Evolutionary conservation across 2,329 filamentous ascomycete species (phyloP).

Genomic region (Thermochaetoides dissita): DNA sequence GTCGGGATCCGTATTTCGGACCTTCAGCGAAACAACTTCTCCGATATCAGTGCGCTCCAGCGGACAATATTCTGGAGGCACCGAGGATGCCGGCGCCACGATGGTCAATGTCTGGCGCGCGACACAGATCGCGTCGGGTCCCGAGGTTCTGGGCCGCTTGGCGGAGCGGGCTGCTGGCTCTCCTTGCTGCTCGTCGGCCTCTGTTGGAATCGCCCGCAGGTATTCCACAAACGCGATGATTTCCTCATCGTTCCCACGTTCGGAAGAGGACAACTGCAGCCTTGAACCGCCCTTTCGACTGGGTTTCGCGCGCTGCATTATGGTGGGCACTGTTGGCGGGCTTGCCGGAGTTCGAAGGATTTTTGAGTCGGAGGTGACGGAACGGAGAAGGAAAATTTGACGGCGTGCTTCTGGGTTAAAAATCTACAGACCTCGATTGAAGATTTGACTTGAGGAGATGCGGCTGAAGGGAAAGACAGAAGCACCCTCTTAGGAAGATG

Average conservation of each 20-base stretch:
- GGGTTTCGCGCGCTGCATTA: constrained; percentile 4
- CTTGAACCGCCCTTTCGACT: background rate
- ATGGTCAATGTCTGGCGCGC: constrained; percentile 9
- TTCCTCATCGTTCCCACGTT: background rate
- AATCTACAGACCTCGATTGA: too few species aligned
- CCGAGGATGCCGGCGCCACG: too few species aligned
- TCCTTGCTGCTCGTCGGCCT: background rate
- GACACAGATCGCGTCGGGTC: constrained; percentile 8
- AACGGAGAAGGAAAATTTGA: too few species aligned
- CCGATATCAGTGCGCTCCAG: too few species aligned
- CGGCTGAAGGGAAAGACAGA: too few species aligned
- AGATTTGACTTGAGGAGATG: too few species aligned
- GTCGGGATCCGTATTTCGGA: background rate
- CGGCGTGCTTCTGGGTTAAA: too few species aligned
- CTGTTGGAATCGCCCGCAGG: constrained; percentile 1
- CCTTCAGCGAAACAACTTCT: constrained; percentile 3
- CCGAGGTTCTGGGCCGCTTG: constrained; percentile 11
- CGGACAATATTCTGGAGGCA: too few species aligned
- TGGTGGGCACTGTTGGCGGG: background rate
- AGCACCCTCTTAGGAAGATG: too few species aligned
- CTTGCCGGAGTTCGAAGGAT: too few species aligned
- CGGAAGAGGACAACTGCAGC: too few species aligned
- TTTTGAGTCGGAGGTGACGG: too few species aligned
- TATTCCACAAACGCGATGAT: constrained; percentile 7
- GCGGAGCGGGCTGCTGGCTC: constrained; percentile 4